Evolutionary conservation across 2,329 filamentous ascomycete genomes (phyloP), one percentile per base, ranked within the genome.

Genomic region (Aspergillus floridensis): DNA sequence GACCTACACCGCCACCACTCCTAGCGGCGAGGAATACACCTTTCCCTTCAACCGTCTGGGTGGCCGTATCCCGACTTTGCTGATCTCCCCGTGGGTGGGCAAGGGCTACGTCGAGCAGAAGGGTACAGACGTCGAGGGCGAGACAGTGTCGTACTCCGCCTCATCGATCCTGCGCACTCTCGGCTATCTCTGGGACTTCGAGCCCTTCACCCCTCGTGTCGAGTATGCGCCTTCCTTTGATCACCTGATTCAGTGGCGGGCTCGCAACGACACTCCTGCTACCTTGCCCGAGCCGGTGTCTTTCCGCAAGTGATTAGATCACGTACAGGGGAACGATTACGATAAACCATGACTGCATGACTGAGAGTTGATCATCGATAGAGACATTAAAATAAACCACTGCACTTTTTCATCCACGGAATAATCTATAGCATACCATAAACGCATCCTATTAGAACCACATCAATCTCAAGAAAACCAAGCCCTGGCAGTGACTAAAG

Each of bases 131-230:
- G 56, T 53, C 1, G 49, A 65, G 1, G 70, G 68, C 2, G 10
- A 68, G 48, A 60, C 60, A 1, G 63, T 68, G 2, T 71, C 68
- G 0, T 74, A 73, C 54, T 70, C 68, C 26, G 67, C 68, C 26
- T 64, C 67, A 1, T 73, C 70, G 0, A 67, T 72, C 19, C 62
- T 73, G 46, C 63, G 68, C 12, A 72, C 69, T 3, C 63, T 74
- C 4, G 72, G 70, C n/a, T 72, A 73, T 24, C 66, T 73, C 8
- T 74, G 72, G 72, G 70, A 74, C 52, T 72, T 74, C 60, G 67
- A 70, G 19, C 67, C 68, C 2, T 73, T 74, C 38, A 72, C 65
- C 0, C 68, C 70, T 2, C 66, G 71, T 22, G 70, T 73, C 19
- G 61, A 57, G 22, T 41, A 51, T 4, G 63, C 72, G 5, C 61